Conservation (phyloP, 495 filamentous ascomycete genomes). For the Parmelia sp. region DNA sequence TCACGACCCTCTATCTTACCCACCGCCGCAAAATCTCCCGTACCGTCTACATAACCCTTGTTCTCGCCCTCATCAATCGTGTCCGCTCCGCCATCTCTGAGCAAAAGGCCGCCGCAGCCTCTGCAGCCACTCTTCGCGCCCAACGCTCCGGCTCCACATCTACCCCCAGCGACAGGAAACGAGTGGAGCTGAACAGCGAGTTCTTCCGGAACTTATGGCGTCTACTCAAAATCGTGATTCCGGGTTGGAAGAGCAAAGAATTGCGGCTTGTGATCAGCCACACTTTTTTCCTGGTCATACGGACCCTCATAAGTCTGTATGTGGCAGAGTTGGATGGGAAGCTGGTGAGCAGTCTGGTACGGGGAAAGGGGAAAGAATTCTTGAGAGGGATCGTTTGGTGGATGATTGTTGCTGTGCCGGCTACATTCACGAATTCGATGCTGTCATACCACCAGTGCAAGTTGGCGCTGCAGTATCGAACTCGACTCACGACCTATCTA, state of each 20-base stretch:
- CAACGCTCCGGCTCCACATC: conserved; percentile 53
- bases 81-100: conserved; percentile 86
- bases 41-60: conserved; percentile 84
- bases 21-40: conserved; percentile 88
- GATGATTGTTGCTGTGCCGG: conserved; percentile 97
- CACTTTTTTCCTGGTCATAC: conserved; percentile 75
- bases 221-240: conserved; percentile 80
- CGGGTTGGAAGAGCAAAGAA: conserved; percentile 84
- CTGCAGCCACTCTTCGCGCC: conserved; percentile 43
- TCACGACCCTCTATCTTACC: conserved; percentile 70
- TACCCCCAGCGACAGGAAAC: conserved; percentile 51
- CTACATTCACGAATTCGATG: conserved; percentile 99
- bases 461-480: conserved; percentile 85
- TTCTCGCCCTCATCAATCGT: conserved; percentile 80
- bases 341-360: conserved; percentile 82
- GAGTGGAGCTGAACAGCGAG: conserved; percentile 88
- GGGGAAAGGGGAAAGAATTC: conserved; percentile 88
- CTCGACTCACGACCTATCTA: conserved; percentile 82
- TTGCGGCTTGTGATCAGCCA: conserved; percentile 78
- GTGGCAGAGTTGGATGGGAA: conserved; percentile 93
- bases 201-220: conserved; percentile 83
- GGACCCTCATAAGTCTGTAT: conserved; percentile 88
- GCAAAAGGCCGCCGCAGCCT: conserved; percentile 66
- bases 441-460: conserved; percentile 97
- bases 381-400: conserved; percentile 88